Conservation (phyloP, 257 asterid species). For the Solanum corneliomulleri region DNA sequence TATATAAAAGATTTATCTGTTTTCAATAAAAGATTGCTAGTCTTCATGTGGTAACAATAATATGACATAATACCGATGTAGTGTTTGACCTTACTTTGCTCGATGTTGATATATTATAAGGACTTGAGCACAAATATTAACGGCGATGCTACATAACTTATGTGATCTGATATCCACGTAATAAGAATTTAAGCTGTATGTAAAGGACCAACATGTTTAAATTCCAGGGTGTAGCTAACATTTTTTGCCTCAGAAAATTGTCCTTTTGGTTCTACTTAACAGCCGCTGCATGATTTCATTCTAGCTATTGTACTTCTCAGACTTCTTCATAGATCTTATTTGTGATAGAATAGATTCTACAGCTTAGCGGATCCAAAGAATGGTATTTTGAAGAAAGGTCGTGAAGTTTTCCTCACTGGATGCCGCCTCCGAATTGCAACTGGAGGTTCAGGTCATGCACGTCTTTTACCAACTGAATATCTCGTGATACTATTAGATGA, state of each 20-base stretch:
- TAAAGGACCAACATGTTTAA: background rate
- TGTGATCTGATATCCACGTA: background rate
- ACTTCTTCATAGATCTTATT: slow-evolving; percentile 12
- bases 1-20: background rate
- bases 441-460: slow-evolving; percentile 37
- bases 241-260: background rate
- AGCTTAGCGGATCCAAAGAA: slow-evolving; percentile 58
- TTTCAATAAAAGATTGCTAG: background rate
- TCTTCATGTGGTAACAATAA: background rate
- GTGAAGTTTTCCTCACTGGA: slow-evolving; percentile 83
- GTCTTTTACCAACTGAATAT: slow-evolving; percentile 90
- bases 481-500: slow-evolving; percentile 74
- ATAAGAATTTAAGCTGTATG: background rate
- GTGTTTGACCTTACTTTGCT: background rate
- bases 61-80: background rate
- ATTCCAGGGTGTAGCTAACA: background rate
- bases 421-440: slow-evolving; percentile 71
- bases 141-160: background rate
- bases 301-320: background rate
- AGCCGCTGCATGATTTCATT: background rate
- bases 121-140: background rate
- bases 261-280: background rate
- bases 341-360: slow-evolving; percentile 57
- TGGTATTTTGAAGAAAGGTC: slow-evolving; percentile 78
- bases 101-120: background rate